phyloP scores from a whole-genome alignment of 129 eudicot genomes.

The Lactuca sativa region DNA sequence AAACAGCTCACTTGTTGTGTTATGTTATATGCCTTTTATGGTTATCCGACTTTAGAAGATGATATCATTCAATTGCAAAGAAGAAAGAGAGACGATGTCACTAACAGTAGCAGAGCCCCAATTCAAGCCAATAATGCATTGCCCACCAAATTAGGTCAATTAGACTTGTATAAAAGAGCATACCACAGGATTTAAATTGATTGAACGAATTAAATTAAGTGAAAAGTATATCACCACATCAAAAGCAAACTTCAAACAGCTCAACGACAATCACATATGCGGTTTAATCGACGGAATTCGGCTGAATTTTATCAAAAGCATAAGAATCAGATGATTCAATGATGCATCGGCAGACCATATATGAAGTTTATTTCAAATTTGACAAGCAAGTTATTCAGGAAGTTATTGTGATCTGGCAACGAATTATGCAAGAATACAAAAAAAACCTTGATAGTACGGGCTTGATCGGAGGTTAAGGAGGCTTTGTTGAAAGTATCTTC shows the following conservation, averaged over 20 bases:
- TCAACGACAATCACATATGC: background rate
- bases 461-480: constrained; percentile 80
- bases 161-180: constrained; percentile 2
- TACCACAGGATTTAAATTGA: background rate
- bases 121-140: background rate
- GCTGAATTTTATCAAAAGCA: constrained; percentile 4
- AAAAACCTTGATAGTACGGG: constrained; percentile 81
- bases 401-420: background rate
- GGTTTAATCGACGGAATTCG: background rate
- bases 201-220: background rate
- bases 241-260: background rate
- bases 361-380: background rate
- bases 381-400: background rate
- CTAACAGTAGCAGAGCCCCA: background rate
- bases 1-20: background rate
- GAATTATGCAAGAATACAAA: background rate
- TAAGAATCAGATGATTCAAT: background rate
- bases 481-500: constrained; percentile 75
- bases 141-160: constrained; percentile 23
- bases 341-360: background rate
- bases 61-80: constrained; percentile 4
- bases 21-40: background rate
- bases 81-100: background rate
- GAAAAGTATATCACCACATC: background rate
- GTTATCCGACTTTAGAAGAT: background rate